Evolutionary conservation across 768 basidiomycete genomes (phyloP), one percentile per base, ranked within the genome.

Genomic region (Solioccasus polychromus): DNA sequence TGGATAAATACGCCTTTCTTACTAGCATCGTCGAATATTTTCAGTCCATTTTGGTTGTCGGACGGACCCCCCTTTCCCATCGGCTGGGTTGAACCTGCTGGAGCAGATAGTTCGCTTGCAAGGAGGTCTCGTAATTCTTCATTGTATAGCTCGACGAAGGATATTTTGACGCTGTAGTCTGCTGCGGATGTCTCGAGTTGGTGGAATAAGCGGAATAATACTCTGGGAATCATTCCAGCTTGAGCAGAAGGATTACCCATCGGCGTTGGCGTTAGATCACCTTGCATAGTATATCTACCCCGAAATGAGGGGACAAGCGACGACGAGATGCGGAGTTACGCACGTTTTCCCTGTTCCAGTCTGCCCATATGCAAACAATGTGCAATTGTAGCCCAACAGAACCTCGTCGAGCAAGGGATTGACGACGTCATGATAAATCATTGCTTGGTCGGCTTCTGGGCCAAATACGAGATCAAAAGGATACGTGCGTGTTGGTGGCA

Each of bases 261-360:
- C 0, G 87, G 83, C 0, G 91, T 90, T 1, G 82, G 84, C 3
- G 73, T 71, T 19, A 96, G 71, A 62, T 99, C 93, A 14, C 96
- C 96, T 68, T 97, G 93, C 96, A 98, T 99, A 3, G 96, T 99
- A 61, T 93, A 88, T 35, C 85, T 89, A 55, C 30, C 11, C 36
- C 22, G n/a, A 25, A n/a, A 17, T 68, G 29, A 62, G 49, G 8
- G 23, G 8, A 32, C 2, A 42, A 37, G 46, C 17, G 40, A 32
- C n/a, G 22, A 36, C 24, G 40, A 39, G n/a, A 35, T 28, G 28
- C 8, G 22, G 40, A 26, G 28, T 14, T 4, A 72, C 90, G 57
- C 63, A 96, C 92, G 96, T 98, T 72, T 99, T 99, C 18, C 96
- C 96, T 0, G 96, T 97, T 1, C 96, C 96, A 0, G 96, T 98